Conservation (phyloP, 2,329 filamentous ascomycete genomes). For the Nannizziopsis arthrosporioides region DNA sequence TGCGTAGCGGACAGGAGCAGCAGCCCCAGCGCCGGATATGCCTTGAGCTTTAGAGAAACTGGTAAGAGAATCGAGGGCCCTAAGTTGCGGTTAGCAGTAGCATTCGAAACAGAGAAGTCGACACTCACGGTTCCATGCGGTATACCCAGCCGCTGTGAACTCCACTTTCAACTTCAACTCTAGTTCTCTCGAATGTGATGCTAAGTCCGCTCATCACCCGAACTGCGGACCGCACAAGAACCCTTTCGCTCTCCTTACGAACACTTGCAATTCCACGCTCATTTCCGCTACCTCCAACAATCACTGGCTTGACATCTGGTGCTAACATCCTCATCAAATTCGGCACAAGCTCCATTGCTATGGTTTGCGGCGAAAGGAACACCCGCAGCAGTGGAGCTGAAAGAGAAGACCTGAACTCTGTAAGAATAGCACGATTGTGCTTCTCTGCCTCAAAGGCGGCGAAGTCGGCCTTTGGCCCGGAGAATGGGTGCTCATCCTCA, state of each 20-base stretch:
- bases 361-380: constrained; percentile 66
- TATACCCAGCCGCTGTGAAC: constrained; percentile 64
- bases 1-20: constrained; percentile 73
- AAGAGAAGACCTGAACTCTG: constrained; percentile 59
- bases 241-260: constrained; percentile 71
- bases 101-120: background rate
- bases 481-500: constrained; percentile 55
- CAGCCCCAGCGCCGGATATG: constrained; percentile 41
- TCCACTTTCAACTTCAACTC: constrained; percentile 58
- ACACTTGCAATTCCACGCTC: constrained; percentile 66
- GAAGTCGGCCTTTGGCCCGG: constrained; percentile 70
- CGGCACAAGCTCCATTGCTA: constrained; percentile 73
- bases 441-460: constrained; percentile 70
- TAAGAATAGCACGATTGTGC: constrained; percentile 61
- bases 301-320: constrained; percentile 81
- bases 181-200: constrained; percentile 66
- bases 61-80: constrained; percentile 63
- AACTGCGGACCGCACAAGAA: constrained; percentile 67
- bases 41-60: constrained; percentile 43
- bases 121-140: constrained; percentile 80
- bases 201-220: constrained; percentile 73
- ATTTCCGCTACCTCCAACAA: constrained; percentile 60
- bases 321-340: constrained; percentile 74
- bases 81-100: constrained; percentile 27
- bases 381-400: constrained; percentile 59